These are phyloP conservation scores for Usnea hakonensis DNA, from an alignment of 495 filamentous ascomycete genomes.

Conservation along the genomic window DNA sequence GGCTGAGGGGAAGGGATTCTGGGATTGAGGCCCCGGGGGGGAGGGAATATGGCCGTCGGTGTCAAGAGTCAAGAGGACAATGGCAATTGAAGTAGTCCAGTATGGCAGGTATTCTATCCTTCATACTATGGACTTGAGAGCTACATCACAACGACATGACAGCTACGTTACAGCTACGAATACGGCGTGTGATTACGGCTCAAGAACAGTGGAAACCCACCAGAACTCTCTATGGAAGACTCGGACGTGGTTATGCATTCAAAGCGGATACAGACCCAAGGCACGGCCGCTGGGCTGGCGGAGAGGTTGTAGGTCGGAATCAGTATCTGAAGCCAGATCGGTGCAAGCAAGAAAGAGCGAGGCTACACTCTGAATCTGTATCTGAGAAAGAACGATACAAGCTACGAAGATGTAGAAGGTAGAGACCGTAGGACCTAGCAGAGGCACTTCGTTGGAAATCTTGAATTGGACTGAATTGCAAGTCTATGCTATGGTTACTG, in stretches of 20 bases:
- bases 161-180: not conserved
- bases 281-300: not conserved
- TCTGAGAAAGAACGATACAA: not conserved
- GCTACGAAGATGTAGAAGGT: not conserved
- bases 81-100: not conserved
- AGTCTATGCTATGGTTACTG: not conserved
- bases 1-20: conserved; percentile 8
- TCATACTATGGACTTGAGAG: not conserved
- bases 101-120: not conserved
- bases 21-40: too few relatives aligned
- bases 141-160: not conserved
- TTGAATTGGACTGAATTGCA: not conserved
- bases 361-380: not conserved
- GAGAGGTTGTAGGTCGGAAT: too few relatives aligned
- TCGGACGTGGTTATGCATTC: not conserved
- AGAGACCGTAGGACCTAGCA: too few relatives aligned
- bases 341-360: not conserved
- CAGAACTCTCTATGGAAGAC: not conserved
- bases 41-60: not conserved
- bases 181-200: not conserved
- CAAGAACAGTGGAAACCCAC: not conserved
- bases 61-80: not conserved
- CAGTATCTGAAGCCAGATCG: not conserved
- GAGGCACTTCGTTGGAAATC: too few relatives aligned
- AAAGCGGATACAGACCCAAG: not conserved